phyloP scores from a whole-genome alignment of 441 rosid species.

The Eruca vesicaria region DNA sequence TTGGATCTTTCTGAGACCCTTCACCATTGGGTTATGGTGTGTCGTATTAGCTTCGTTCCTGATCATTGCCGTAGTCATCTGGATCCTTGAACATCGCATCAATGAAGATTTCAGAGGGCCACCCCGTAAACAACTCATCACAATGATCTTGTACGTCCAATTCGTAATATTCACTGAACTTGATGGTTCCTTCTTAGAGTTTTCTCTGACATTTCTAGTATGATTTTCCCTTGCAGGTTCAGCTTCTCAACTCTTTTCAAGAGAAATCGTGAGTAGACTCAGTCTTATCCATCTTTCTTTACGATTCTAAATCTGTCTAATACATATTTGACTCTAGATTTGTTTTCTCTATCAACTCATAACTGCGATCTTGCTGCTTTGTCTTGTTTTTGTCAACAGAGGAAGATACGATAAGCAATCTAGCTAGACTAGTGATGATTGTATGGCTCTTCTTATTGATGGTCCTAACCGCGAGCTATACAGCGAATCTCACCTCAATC shows the following conservation, averaged over 20 bases:
- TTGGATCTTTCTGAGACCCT: conserved; percentile 80
- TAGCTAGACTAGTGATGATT: conserved; percentile 79
- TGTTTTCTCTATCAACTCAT: neutral
- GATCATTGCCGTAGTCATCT: conserved; percentile 65
- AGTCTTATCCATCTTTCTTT: neutral
- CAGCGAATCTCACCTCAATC: conserved; percentile 86
- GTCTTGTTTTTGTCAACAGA: conserved; percentile 45
- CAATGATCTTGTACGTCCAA: conserved; percentile 58
- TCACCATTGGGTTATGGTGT: conserved; percentile 62
- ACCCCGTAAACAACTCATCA: conserved; percentile 57
- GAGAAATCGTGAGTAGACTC: conserved; percentile 56
- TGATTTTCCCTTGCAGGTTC: conserved; percentile 53
- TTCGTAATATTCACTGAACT: conserved; percentile 3
- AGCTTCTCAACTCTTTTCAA: conserved; percentile 82
- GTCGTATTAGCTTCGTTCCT: conserved; percentile 59
- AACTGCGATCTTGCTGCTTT: neutral
- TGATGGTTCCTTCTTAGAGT: neutral
- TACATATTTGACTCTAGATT: neutral
- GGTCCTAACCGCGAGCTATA: conserved; percentile 88
- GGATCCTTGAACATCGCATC: conserved; percentile 84
- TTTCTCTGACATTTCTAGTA: conserved; percentile 1
- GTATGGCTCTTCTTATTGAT: conserved; percentile 84
- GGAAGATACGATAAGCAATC: conserved; percentile 61
- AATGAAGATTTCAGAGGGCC: conserved; percentile 82
- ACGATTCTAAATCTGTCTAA: conserved; percentile 3